Evolutionary conservation across 345 rosid species (phyloP), one percentile per base, ranked within the genome.

Genomic region (Brassica juncea): DNA sequence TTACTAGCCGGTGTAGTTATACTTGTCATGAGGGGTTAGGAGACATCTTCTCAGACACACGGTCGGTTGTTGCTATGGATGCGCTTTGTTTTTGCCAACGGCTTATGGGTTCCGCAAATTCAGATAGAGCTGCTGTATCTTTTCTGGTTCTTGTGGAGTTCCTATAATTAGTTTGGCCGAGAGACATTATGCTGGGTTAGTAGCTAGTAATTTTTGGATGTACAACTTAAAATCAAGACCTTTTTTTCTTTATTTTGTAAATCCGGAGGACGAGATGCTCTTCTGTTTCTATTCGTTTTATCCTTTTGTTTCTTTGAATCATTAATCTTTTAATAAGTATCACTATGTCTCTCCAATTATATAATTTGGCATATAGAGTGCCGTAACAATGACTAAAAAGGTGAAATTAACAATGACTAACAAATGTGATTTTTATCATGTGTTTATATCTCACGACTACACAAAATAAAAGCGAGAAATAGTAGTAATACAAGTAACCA

Each of bases 261-360:
- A 80, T 80, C 79, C 75, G 28, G 83, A 54, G 32, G 59, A 65
- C 71, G 72, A 57, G 72, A 75, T 80, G 73, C 79, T 75, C 75
- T 68, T 74, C 70, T n/a, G 21, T 52, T 52, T 54, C 61, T 63
- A 49, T 80, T 74, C 65, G 62, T 73, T 79, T 47, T 21, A 66
- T 57, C 44, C 5, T 28, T 65, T 54, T 5, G 2, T 12, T 12
- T 16, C 4, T 25, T 57, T 39, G 6, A 27, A 60, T 59, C 70
- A 35, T 75, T 64, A 66, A 2, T 27, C 31, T 71, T 68, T 52
- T 68, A 6, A 23, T 9, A 27, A 57, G 5, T 58, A 34, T 7
- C 5, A 42, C 49, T 42, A 42, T 10, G 49, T 9, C 55, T 14
- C 21, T 14, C 30, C 49, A n/a, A 42, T 15, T 63, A 21, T 32